Conservation (phyloP, 176 grass and related monocot species). For the Phoenix roebelenii region DNA sequence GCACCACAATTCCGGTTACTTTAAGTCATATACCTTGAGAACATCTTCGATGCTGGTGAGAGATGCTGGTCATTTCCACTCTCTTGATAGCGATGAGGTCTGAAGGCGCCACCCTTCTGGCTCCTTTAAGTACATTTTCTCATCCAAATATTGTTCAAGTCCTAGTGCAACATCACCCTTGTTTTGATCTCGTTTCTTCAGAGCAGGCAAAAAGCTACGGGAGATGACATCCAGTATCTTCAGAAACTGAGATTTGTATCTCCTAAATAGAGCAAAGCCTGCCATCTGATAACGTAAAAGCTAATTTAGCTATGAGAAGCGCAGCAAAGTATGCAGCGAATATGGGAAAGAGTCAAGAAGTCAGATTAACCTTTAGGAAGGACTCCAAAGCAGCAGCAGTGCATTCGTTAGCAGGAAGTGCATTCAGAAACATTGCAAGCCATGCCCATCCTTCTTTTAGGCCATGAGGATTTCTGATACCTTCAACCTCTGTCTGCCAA, state of each 20-base stretch:
- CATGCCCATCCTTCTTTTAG: constrained; percentile 82
- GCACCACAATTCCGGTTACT: no score
- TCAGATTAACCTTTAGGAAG: constrained; percentile 54
- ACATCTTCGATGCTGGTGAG: no score
- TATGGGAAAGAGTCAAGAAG: not conserved
- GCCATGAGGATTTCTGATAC: constrained; percentile 59
- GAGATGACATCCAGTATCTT: constrained; percentile 63
- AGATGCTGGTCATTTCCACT: not conserved
- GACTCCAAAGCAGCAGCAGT: constrained; percentile 69
- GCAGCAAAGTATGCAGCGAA: not conserved
- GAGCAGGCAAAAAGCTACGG: constrained; percentile 44
- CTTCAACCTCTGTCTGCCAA: constrained; percentile 67
- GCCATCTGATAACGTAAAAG: constrained; percentile 41
- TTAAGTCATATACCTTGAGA: no score
- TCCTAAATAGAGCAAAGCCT: constrained; percentile 59
- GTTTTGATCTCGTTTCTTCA: constrained; percentile 44
- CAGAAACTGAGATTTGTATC: constrained; percentile 63
- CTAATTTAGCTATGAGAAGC: not conserved
- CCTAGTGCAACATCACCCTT: constrained; percentile 37
- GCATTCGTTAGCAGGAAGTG: constrained; percentile 55
- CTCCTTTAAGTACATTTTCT: constrained; percentile 51
- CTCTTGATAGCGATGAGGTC: constrained; percentile 34
- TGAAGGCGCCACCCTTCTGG: constrained; percentile 64
- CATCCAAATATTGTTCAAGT: constrained; percentile 55
- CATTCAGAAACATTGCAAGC: constrained; percentile 73